phyloP scores from a whole-genome alignment of 208 protist genomes.

The Leishmania guyanensis region DNA sequence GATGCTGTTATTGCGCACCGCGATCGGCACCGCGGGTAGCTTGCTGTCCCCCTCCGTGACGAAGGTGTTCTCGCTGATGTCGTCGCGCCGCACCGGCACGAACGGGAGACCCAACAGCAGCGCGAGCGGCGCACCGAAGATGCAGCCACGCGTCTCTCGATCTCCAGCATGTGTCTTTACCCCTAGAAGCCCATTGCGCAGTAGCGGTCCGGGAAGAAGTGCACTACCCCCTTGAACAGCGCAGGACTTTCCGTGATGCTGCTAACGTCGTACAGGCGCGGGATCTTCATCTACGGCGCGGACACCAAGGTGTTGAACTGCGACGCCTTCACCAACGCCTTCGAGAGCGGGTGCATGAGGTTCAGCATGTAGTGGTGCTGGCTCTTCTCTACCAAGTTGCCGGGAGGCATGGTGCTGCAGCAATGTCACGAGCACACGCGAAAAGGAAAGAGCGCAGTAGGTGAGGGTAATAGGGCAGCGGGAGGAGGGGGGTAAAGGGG shows the following conservation, averaged over 20 bases:
- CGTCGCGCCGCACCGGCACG: slow-evolving; percentile 60
- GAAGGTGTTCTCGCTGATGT: slow-evolving; percentile 36
- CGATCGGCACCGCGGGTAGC: slow-evolving; percentile 31
- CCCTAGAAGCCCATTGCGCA: slow-evolving; percentile 48
- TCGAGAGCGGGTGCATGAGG: slow-evolving; percentile 33
- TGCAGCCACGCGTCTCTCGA: slow-evolving; percentile 79
- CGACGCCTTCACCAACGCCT: slow-evolving; percentile 23
- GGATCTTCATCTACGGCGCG: slow-evolving; percentile 4
- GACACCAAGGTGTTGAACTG: slow-evolving; percentile 19
- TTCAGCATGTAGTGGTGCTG: slow-evolving; percentile 55
- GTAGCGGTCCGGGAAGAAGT: slow-evolving; percentile 74
- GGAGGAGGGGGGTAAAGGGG: not conserved
- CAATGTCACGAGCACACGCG: not conserved
- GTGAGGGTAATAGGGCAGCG: not conserved
- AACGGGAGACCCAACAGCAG: slow-evolving; percentile 77
- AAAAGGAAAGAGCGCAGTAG: not conserved
- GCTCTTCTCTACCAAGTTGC: slow-evolving; percentile 20
- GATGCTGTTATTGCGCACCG: slow-evolving; percentile 70
- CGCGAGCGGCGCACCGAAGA: slow-evolving; percentile 80
- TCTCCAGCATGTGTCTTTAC: slow-evolving; percentile 74
- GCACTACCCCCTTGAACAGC: slow-evolving; percentile 64
- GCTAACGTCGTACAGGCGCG: slow-evolving; percentile 81
- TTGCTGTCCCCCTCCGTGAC: slow-evolving; percentile 44
- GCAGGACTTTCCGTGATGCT: slow-evolving; percentile 77
- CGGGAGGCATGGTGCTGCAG: not conserved